These are phyloP conservation scores for Xerocomus brunneocitrinus DNA, from an alignment of 768 basidiomycete genomes.

Conservation along the genomic window DNA sequence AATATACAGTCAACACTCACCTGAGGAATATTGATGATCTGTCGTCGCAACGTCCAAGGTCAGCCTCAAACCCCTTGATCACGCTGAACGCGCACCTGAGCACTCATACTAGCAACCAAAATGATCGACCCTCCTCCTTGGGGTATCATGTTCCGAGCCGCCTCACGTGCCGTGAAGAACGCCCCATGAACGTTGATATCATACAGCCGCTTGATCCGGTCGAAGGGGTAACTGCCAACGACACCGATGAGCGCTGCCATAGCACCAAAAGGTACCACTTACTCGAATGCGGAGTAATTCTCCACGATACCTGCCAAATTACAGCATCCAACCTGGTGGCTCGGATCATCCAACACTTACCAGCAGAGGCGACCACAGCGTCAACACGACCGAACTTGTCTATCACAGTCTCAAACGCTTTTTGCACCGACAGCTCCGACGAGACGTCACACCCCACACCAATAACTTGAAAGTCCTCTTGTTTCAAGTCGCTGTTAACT, in stretches of 20 bases:
- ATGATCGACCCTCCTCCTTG: conserved; percentile 76
- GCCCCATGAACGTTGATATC: conserved; percentile 94
- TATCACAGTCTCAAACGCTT: conserved; percentile 60
- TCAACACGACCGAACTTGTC: conserved; percentile 70
- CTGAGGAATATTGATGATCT: conserved; percentile 91
- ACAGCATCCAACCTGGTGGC: neutral
- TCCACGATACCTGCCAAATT: conserved; percentile 66
- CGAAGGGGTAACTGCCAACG: conserved; percentile 70
- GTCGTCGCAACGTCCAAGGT: conserved; percentile 2
- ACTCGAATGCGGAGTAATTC: conserved; percentile 86
- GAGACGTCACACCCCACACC: conserved; percentile 88
- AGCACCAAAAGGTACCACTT: conserved; percentile 30
- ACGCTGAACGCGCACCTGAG: conserved; percentile 53
- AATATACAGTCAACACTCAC: conserved; percentile 30
- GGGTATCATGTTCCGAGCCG: conserved; percentile 86
- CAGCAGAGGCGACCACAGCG: conserved; percentile 84
- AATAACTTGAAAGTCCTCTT: conserved; percentile 58
- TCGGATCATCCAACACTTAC: conserved; percentile 36
- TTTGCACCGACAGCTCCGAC: conserved; percentile 72
- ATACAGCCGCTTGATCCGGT: conserved; percentile 77
- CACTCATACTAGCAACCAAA: conserved; percentile 88
- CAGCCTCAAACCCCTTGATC: neutral
- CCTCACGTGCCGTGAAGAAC: conserved; percentile 95
- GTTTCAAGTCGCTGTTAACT: conserved; percentile 53
- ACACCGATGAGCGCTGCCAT: conserved; percentile 8